Conservation (phyloP, 2,329 filamentous ascomycete species). For the Pyricularia pennisetigena region DNA sequence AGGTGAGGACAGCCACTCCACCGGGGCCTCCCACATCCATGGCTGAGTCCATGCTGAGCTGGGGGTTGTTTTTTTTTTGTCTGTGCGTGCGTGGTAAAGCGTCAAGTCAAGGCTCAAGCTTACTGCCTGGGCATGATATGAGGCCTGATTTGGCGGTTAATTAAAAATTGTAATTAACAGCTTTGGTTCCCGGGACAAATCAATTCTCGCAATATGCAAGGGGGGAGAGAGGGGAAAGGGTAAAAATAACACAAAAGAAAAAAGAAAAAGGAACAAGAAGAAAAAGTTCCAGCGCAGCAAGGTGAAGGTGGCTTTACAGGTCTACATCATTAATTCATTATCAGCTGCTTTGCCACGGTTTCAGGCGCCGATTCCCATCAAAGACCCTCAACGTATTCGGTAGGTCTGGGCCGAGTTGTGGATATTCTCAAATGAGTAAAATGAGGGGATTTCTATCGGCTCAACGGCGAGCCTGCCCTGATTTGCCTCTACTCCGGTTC, state of each 20-base stretch:
- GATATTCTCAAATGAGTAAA: background rate
- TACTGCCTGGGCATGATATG: background rate
- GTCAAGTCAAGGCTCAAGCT: background rate
- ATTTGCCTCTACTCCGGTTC: no score
- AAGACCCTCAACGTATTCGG: background rate
- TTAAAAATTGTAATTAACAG: background rate
- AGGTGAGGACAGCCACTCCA: background rate
- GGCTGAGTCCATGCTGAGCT: background rate
- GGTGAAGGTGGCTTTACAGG: no score
- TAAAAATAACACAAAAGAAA: no score
- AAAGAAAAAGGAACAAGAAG: no score
- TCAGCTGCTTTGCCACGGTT: background rate
- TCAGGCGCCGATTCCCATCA: background rate
- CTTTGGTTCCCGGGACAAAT: no score
- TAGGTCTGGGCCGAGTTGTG: background rate
- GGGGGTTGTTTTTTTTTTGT: background rate
- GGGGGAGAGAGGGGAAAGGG: no score
- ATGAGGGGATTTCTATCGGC: background rate
- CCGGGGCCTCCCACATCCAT: background rate
- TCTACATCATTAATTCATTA: background rate
- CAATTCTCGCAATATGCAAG: no score
- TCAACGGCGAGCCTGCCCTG: background rate
- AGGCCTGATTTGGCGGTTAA: background rate
- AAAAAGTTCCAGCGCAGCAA: no score
- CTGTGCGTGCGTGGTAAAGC: no score